Evolutionary conservation across 352 stramenopile species (phyloP).

Genomic region (Pythium rhizo-oryzae): DNA sequence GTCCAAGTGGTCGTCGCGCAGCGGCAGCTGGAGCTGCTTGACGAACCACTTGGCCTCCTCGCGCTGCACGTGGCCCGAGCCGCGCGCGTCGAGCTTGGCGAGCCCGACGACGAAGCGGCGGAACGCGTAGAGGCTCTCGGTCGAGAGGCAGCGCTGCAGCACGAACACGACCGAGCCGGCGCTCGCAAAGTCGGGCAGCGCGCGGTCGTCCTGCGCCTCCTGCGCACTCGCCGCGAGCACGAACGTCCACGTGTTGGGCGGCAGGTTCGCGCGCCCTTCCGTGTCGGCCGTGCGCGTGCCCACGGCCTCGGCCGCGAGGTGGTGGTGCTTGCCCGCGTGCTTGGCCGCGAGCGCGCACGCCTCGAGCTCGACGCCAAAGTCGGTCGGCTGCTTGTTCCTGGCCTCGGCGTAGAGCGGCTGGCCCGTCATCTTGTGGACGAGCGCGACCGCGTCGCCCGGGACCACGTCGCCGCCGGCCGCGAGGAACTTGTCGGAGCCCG

Average conservation of each 20-base stretch:
- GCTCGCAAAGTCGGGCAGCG: conserved; percentile 46
- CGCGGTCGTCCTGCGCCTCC: conserved; percentile 51
- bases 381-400: conserved; percentile 68
- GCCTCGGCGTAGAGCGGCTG: conserved; percentile 55
- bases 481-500: conserved; percentile 71
- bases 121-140: conserved; percentile 68
- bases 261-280: conserved; percentile 48
- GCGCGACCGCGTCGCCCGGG: conserved; percentile 51
- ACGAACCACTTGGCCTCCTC: conserved; percentile 72
- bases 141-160: conserved; percentile 53
- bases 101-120: conserved; percentile 51
- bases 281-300: conserved; percentile 73
- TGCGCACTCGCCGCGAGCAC: conserved; percentile 41
- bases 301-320: conserved; percentile 57
- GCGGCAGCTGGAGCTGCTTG: conserved; percentile 48
- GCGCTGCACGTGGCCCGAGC: conserved; percentile 59
- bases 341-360: conserved; percentile 50
- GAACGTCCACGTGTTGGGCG: conserved; percentile 72
- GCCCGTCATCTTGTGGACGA: conserved; percentile 88
- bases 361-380: conserved; percentile 85
- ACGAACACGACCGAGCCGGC: conserved; percentile 45
- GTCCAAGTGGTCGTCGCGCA: conserved; percentile 79
- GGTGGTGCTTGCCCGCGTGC: conserved; percentile 65
- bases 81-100: conserved; percentile 40
- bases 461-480: conserved; percentile 45